Evolutionary conservation across 2,329 filamentous ascomycete species (phyloP), one percentile per base, ranked within the genome.

Genomic region (Pseudogymnoascus sp.): DNA sequence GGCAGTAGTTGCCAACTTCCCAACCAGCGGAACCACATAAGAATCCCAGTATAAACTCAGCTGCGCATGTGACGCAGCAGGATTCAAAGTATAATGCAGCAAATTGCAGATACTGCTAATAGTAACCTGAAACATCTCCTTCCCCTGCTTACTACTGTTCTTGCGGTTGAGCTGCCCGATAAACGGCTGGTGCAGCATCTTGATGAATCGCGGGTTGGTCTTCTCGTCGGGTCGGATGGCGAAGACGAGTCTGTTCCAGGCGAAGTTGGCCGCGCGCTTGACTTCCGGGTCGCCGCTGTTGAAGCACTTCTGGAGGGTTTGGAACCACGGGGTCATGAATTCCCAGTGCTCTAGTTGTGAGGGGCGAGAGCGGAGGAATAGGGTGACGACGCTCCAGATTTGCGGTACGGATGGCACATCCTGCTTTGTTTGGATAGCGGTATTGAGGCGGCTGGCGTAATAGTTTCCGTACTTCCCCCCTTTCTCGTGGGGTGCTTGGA

Each of bases 191-290:
- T 83, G 84, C 1, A 96, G 79, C 70, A 88, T 83, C 57, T 83
- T 85, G 28, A 83, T 78, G 70, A 90, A 80, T 1, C 80, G 80
- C 4, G 77, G 77, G 4, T 79, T 74, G 0, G 83, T 85, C 1
- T 79, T 77, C 19, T 85, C 81, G 68, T 88, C 86, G 0, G 87
- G 82, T 63, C 88, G 83, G 14, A 91, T 81, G 6, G 87, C 84
- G 72, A 89, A 96, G 19, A 95, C 84, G 51, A 97, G 85, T 62
- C 90, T 88, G 69, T 90, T 91, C 90, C 93, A 97, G 0, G 92
- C 92, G 64, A 87, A 79, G 71, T 93, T 92, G 21, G 93, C 90
- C 71, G 96, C 87, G 13, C 85, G 80, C 70, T 88, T 91, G 51
- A 88, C 89, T 51, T 82, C 78, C 3, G 82, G 77, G 67, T 96